These are phyloP conservation scores for Ilex aquifolium DNA, from an alignment of 257 asterid genomes.

Conservation along the genomic window DNA sequence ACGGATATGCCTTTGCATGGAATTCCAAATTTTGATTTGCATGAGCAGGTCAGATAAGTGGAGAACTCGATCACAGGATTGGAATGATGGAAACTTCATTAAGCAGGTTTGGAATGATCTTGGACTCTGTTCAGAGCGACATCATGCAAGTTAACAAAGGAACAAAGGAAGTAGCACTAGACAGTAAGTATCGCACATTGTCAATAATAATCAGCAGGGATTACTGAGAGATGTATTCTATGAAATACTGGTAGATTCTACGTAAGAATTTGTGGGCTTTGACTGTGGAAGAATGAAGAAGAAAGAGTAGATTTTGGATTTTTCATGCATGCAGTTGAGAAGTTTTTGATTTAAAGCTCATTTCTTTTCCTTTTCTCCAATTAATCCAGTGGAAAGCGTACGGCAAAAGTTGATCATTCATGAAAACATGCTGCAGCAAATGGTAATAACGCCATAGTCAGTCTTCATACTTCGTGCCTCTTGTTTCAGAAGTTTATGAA, in stretches of 20 bases:
- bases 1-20: not conserved
- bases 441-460: slow-evolving; percentile 45
- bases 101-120: slow-evolving; percentile 67
- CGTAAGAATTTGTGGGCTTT: not conserved
- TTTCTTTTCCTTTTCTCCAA: slow-evolving; percentile 14
- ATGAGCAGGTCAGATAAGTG: slow-evolving; percentile 60
- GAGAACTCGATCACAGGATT: slow-evolving; percentile 82
- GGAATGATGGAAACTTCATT: slow-evolving; percentile 79
- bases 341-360: not conserved
- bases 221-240: not conserved
- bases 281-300: not conserved
- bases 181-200: slow-evolving; percentile 46
- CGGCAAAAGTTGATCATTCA: slow-evolving; percentile 58
- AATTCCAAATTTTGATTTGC: slow-evolving; percentile 2
- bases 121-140: slow-evolving; percentile 89
- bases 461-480: slow-evolving; percentile 16
- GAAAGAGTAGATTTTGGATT: not conserved
- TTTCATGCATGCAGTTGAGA: not conserved
- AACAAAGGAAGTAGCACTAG: slow-evolving; percentile 65
- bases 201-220: slow-evolving; percentile 1
- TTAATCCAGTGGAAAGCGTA: slow-evolving; percentile 52
- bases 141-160: slow-evolving; percentile 84
- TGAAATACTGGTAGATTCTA: not conserved
- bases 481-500: slow-evolving; percentile 8
- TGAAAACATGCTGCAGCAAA: slow-evolving; percentile 56